Evolutionary conservation across 1,284 basidiomycete species (phyloP).

Genomic region (Ganoderma sp.): DNA sequence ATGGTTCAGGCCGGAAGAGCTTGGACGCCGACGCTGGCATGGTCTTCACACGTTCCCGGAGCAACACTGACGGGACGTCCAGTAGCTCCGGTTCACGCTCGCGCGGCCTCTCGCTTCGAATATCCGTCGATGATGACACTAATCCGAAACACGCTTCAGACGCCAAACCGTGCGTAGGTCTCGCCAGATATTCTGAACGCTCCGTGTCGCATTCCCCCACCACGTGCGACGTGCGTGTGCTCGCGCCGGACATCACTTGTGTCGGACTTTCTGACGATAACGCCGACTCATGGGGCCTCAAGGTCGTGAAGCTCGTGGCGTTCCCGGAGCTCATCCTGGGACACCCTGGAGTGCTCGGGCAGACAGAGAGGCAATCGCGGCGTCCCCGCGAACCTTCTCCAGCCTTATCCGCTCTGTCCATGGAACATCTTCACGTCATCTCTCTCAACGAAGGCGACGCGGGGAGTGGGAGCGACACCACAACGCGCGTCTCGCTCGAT

Average conservation of each 20-base stretch:
- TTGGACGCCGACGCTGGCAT: conserved; percentile 47
- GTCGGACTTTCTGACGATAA: conserved; percentile 57
- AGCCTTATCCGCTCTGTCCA: conserved; percentile 14
- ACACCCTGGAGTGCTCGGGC: conserved; percentile 6
- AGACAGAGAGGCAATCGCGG: conserved; percentile 10
- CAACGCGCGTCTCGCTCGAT: conserved; percentile 37
- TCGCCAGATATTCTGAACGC: conserved; percentile 27
- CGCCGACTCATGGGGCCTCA: conserved; percentile 72
- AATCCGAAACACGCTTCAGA: conserved; percentile 11
- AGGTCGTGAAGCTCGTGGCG: conserved; percentile 75
- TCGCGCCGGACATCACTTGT: conserved; percentile 44
- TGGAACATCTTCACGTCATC: conserved; percentile 24
- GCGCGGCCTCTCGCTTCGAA: conserved; percentile 18
- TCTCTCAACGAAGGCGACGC: conserved; percentile 30
- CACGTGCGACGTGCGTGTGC: conserved; percentile 40
- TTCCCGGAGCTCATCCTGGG: conserved; percentile 70
- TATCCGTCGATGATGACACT: conserved; percentile 21
- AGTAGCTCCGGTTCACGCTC: conserved; percentile 29
- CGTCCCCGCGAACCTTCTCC: conserved; percentile 15
- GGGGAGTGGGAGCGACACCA: conserved; percentile 39
- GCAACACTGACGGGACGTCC: conserved; percentile 43
- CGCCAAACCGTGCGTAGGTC: conserved; percentile 18
- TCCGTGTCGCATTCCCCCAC: conserved; percentile 38
- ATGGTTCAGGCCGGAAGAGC: conserved; percentile 35
- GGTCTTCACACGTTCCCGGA: conserved; percentile 52